These are phyloP conservation scores for Pichia pseudocactophila DNA, from an alignment of 805 yeast genomes.

Conservation along the genomic window DNA sequence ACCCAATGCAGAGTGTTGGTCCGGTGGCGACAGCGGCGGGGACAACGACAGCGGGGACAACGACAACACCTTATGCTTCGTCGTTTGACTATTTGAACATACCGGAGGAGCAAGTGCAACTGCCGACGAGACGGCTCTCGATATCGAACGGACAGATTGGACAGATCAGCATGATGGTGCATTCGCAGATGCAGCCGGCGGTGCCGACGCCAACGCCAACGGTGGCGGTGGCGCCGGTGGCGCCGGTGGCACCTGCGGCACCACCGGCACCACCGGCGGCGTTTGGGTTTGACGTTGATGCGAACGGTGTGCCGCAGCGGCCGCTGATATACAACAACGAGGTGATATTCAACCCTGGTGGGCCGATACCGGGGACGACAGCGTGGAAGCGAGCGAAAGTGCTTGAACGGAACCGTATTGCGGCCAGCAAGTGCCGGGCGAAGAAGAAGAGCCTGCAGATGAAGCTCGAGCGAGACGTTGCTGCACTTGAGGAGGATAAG, in stretches of 20 bases:
- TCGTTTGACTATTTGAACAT: conserved; percentile 68
- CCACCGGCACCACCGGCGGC: too few species aligned
- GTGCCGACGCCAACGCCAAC: too few species aligned
- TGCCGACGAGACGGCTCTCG: too few species aligned
- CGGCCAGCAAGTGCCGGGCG: conserved; percentile 92
- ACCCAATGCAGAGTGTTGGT: too few species aligned
- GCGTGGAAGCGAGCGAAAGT: conserved; percentile 69
- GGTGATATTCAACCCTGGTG: conserved; percentile 45
- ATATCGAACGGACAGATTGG: conserved; percentile 84
- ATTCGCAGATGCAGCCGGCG: conserved; percentile 12
- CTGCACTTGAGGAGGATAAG: conserved; percentile 38
- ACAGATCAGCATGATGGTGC: conserved; percentile 39
- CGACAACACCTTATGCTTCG: conserved; percentile 32
- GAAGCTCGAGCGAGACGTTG: conserved; percentile 54
- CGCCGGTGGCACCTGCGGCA: too few species aligned
- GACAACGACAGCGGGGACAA: too few species aligned
- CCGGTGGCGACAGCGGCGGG: too few species aligned
- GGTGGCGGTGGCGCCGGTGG: too few species aligned
- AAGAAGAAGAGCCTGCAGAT: conserved; percentile 77
- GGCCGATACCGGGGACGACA: conserved; percentile 52
- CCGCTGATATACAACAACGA: conserved; percentile 47
- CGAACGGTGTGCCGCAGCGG: conserved; percentile 36
- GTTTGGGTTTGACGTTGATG: conserved; percentile 18
- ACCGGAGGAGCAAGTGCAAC: too few species aligned
- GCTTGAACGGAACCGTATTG: conserved; percentile 87